Conservation (phyloP, 345 rosid species). For the Passiflora organensis region DNA sequence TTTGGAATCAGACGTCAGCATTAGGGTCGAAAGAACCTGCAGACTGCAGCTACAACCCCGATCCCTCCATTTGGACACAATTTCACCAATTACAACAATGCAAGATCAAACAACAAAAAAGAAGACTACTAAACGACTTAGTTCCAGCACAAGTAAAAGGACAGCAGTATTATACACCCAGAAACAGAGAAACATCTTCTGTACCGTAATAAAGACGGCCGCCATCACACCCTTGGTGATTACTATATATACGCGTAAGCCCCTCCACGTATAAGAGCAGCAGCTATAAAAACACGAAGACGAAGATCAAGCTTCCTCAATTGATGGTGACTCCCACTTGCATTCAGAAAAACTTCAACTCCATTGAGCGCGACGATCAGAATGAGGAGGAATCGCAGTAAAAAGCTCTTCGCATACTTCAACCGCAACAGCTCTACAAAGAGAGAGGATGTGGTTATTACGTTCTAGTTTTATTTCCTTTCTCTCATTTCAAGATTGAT, state of each 20-base stretch:
- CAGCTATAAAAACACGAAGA: constrained; percentile 62
- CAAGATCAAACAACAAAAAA: constrained; percentile 71
- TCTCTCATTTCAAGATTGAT: no score
- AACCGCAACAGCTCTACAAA: constrained; percentile 78
- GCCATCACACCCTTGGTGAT: constrained; percentile 98
- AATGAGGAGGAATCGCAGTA: constrained; percentile 72
- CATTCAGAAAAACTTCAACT: constrained; percentile 94
- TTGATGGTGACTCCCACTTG: constrained; percentile 96
- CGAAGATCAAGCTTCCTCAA: constrained; percentile 81
- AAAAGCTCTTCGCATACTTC: constrained; percentile 96
- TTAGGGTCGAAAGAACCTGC: no score
- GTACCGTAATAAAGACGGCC: constrained; percentile 85
- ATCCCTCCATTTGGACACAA: constrained; percentile 84
- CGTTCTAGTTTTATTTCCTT: no score
- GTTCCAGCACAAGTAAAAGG: not conserved
- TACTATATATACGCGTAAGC: constrained; percentile 95
- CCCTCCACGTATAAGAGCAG: constrained; percentile 82
- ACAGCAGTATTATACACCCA: not conserved
- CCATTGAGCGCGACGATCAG: constrained; percentile 96
- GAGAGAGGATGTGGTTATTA: no score
- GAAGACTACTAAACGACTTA: not conserved
- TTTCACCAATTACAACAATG: constrained; percentile 74
- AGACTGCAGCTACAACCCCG: no score
- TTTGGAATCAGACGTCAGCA: no score
- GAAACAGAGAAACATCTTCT: not conserved